Evolutionary conservation across 805 yeast species (phyloP), one percentile per base, ranked within the genome.

Genomic region (Tetrapisispora namnaoensis): DNA sequence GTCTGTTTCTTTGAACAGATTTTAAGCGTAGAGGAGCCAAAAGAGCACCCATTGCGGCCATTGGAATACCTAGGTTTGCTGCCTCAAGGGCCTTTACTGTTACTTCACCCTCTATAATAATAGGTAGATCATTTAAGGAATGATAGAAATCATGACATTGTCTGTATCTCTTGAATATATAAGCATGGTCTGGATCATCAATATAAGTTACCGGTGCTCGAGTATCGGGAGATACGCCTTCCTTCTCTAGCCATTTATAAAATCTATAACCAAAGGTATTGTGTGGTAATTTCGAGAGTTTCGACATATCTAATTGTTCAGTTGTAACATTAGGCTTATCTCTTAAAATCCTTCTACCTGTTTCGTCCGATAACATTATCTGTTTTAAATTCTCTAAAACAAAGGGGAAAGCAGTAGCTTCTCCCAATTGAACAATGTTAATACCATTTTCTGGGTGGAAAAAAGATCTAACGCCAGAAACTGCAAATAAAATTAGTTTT

Each of bases 101-200:
- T 47, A 93, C 83, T 62, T 93, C 99, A n/a, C 99, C 99, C 61
- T 93, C 98, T 54, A 93, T 78, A 41, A 86, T 82, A 43, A 90
- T 86, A 0, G 98, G 98, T 45, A 87, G 73, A 16, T 95, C 91
- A 0, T 95, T 84, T 28, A 93, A 74, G 1, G 98, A 86, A 62
- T 93, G 99, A 62, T 89, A 91, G 60, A 93, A 93, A 62, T 93
- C 99, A 61, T 93, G 99, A 62, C 96, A 90, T 63, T 93, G 98
- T 47, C 99, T 77, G 63, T 91, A 93, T 57, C 99, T 72, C 64
- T 88, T 95, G 72, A 82, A 88, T n/a, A 91, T 83, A 61, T 83
- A 93, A 0, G 96, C 96, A 55, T 87, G 77, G 59, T 88, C 95
- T 41, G 86, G 90, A 61, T 93, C 89, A 53, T 86, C 90, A 40